These are phyloP conservation scores for Claviceps sp. DNA, from an alignment of 2,329 filamentous ascomycete genomes.

Conservation along the genomic window DNA sequence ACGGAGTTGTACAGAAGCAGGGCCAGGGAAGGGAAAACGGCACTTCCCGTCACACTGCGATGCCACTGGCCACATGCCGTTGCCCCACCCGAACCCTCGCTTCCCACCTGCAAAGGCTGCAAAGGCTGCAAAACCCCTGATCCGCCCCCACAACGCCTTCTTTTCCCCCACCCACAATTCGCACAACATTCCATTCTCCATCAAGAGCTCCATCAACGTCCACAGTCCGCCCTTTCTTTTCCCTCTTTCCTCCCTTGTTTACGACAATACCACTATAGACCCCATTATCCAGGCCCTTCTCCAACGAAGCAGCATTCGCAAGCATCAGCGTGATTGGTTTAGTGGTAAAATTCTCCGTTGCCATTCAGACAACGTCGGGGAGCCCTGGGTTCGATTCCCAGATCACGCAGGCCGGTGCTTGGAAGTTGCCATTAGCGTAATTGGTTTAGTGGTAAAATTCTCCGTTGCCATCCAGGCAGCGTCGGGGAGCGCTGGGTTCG, in stretches of 20 bases:
- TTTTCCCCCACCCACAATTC: no score
- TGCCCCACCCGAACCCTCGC: no score
- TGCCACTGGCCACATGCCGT: no score
- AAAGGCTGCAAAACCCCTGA: no score
- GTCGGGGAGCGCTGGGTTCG: constrained; percentile 12
- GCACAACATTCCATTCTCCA: no score
- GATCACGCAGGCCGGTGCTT: constrained; percentile 12
- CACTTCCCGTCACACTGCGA: no score
- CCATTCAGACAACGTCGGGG: constrained; percentile 17
- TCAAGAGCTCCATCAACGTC: no score
- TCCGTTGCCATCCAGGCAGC: constrained; percentile 17
- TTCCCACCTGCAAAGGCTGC: no score
- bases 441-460: constrained; percentile 23
- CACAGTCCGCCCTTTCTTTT: no score
- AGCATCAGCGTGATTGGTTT: constrained; percentile 12
- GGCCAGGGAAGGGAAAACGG: no score
- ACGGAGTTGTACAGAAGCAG: no score
- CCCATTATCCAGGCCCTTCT: not conserved
- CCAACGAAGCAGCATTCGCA: not conserved
- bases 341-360: constrained; percentile 19
- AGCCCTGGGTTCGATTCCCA: constrained; percentile 21
- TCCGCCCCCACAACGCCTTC: no score
- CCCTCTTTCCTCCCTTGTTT: not conserved
- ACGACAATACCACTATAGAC: not conserved
- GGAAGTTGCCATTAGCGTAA: constrained; percentile 9